Evolutionary conservation across 768 basidiomycete genomes (phyloP).

Genomic region (Russula olivacea): DNA sequence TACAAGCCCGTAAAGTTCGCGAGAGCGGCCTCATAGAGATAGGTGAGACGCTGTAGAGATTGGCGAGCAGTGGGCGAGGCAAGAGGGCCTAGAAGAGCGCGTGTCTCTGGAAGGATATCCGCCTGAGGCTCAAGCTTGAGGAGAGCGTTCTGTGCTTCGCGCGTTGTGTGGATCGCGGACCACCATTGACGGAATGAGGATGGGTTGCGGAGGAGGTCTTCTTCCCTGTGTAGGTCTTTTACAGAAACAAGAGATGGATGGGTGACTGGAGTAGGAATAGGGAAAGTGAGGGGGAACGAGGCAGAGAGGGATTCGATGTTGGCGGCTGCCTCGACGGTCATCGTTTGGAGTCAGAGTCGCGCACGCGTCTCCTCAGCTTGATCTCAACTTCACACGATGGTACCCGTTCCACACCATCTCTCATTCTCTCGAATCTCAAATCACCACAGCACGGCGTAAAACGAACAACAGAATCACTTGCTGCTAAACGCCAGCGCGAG

Average conservation of each 20-base stretch:
- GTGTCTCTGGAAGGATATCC: constrained; percentile 45
- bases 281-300: constrained; percentile 79
- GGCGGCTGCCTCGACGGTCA: constrained; percentile 41
- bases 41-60: constrained; percentile 77
- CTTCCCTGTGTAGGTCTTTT: constrained; percentile 81
- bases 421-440: neutral
- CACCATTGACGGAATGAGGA: constrained; percentile 92
- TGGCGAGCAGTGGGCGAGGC: constrained; percentile 65
- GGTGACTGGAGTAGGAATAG: constrained; percentile 74
- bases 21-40: constrained; percentile 92
- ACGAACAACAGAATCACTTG: constrained; percentile 55
- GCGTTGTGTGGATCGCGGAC: constrained; percentile 70
- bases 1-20: constrained; percentile 82
- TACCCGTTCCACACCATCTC: neutral
- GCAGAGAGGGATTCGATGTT: constrained; percentile 48
- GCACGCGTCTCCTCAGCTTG: constrained; percentile 9
- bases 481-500: constrained; percentile 65
- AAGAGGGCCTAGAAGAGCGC: constrained; percentile 69
- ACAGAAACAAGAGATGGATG: constrained; percentile 69
- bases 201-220: constrained; percentile 89
- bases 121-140: constrained; percentile 51
- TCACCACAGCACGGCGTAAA: constrained; percentile 59
- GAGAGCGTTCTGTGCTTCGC: constrained; percentile 54
- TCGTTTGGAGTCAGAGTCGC: constrained; percentile 43
- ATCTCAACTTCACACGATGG: neutral